Evolutionary conservation across 805 yeast species (phyloP), one percentile per base, ranked within the genome.

Genomic region (Sugiyamaella americana): DNA sequence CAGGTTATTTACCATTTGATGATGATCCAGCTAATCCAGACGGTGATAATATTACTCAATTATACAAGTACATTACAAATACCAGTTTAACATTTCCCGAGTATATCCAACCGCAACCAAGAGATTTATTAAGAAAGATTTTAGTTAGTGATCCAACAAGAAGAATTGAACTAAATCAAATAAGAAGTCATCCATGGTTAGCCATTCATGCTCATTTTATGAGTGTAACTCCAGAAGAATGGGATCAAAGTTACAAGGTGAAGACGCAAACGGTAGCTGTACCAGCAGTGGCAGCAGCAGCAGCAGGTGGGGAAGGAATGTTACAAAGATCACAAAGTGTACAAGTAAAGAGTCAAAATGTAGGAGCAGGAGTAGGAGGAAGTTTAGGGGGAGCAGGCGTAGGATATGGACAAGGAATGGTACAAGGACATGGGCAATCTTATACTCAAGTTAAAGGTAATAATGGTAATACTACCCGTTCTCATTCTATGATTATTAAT

Each of bases 1-100:
- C 98, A 0, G 98, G 98, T 1, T 93, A 93, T 65, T 73, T 93
- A 51, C 98, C 98, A 1, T 93, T 87, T 71, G 98, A 93, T 61
- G 98, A 93, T 65, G 98, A 93, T 64, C 93, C 96, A 18, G 83
- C 84, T 46, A 93, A 93, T 61, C 98, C 96, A 30, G 96, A 91
- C 62, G 96, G 97, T 43, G 85, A 89, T 47, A 94, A 93, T 65
- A 91, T 93, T 60, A 86, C 89, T 19, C 82, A 84, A 61, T 72
- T 93, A 50, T 93, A 93, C 68, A 86, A 83, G 60, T 93, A 93
- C 68, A 93, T 93, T 53, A 87, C 96, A 20, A 75, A 81, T 43
- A 87, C 97, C 1, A 87, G 96, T 3, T 72, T 93, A 58, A 93
- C 96, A 3, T 93, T 93, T 66, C 98, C 98, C 0, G 97, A 89